Percentiles rank a stretch among this genome's conserved stretches.
Conservation (phyloP, 768 basidiomycete species). For the Naganishia vishniacii region DNA sequence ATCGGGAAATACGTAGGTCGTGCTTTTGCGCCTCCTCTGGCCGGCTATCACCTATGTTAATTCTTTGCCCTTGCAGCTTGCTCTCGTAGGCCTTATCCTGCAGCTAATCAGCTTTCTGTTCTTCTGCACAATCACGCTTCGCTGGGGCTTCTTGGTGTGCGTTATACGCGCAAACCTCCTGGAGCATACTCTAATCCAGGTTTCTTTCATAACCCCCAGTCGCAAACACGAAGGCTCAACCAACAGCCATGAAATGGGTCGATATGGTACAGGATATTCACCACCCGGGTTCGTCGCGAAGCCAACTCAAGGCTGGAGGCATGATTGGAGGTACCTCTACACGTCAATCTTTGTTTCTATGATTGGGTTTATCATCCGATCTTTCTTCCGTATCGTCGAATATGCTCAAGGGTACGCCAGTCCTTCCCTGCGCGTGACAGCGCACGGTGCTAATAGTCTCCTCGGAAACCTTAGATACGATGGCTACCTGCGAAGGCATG, state of each 20-base stretch:
- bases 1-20: conserved; percentile 33
- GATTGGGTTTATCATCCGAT: conserved; percentile 21
- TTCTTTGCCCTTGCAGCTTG: conserved; percentile 31
- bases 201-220: conserved; percentile 24
- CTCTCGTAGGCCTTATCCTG: conserved; percentile 45
- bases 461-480: conserved; percentile 32
- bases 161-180: no score
- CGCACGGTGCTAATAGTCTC: no score
- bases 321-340: conserved; percentile 21
- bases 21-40: no score
- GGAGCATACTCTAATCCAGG: no score
- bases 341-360: conserved; percentile 13
- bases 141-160: conserved; percentile 37
- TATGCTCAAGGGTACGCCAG: conserved; percentile 31
- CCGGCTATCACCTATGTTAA: no score
- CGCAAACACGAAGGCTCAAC: neutral
- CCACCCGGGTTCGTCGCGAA: neutral
- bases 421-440: neutral
- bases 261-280: neutral
- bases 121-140: conserved; percentile 38
- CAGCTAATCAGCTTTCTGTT: conserved; percentile 43
- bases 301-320: conserved; percentile 4
- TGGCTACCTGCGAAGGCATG: conserved; percentile 45
- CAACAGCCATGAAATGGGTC: conserved; percentile 4
- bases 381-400: conserved; percentile 23